Evolutionary conservation across 352 stramenopile genomes (phyloP).

Genomic region (Globisporangium megalacanthum): DNA sequence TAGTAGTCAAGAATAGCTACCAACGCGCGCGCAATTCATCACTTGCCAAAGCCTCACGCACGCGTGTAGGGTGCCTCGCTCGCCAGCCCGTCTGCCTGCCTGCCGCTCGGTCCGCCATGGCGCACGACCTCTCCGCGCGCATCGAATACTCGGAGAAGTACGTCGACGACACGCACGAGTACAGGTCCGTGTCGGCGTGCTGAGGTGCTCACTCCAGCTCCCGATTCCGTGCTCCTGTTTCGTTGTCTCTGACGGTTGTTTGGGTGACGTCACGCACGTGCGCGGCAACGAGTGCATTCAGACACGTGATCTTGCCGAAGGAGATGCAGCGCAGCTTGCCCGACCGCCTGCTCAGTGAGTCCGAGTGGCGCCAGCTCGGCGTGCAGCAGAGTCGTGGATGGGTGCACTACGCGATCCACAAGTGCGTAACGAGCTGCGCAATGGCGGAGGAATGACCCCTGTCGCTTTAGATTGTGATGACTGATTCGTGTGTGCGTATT

Average conservation of each 20-base stretch:
- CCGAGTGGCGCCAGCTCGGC: conserved; percentile 96
- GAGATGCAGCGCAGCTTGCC: conserved; percentile 96
- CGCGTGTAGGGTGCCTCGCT: background rate
- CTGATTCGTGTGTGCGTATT: background rate
- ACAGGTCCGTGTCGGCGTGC: conserved; percentile 47
- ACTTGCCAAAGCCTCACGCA: background rate
- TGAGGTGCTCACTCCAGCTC: no score
- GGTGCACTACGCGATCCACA: conserved; percentile 99
- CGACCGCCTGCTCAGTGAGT: conserved; percentile 94
- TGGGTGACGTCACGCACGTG: no score
- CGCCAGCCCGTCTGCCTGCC: background rate
- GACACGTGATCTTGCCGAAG: conserved; percentile 97
- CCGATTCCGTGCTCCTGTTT: background rate
- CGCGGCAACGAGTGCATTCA: conserved; percentile 12
- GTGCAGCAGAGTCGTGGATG: conserved; percentile 98
- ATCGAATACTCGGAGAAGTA: conserved; percentile 97
- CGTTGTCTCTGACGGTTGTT: background rate
- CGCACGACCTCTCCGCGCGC: conserved; percentile 81
- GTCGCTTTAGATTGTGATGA: no score
- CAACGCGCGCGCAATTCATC: no score
- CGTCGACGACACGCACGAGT: conserved; percentile 91
- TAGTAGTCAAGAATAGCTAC: no score
- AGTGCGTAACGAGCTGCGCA: conserved; percentile 48
- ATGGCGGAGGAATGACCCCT: background rate
- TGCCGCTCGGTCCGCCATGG: conserved; percentile 28